A percentile compares a stretch with the other conserved stretches of the same genome.
phyloP scores from a whole-genome alignment of 2,329 filamentous ascomycete genomes.

The Talaromyces sp. region DNA sequence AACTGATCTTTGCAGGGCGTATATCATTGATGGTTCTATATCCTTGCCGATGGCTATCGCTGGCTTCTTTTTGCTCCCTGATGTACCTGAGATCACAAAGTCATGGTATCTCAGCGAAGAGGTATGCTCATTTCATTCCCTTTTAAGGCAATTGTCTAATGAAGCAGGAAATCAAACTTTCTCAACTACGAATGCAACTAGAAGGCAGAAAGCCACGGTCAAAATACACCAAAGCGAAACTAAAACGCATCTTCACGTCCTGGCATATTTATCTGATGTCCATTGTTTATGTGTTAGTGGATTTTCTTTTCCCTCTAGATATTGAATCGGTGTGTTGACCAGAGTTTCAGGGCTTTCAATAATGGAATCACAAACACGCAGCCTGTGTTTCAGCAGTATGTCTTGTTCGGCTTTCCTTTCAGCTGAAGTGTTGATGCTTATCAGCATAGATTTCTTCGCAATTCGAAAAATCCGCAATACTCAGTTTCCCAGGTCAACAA shows the following conservation, averaged over 20 bases:
- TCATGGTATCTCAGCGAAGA: constrained; percentile 45
- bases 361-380: constrained; percentile 50
- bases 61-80: constrained; percentile 46
- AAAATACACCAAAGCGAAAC: constrained; percentile 47
- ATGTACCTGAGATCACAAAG: constrained; percentile 47
- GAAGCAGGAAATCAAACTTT: constrained; percentile 38
- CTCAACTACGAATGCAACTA: constrained; percentile 46
- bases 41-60: constrained; percentile 47
- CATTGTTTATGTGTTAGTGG: constrained; percentile 50
- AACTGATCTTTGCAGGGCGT: constrained; percentile 3
- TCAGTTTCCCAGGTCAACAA: constrained; percentile 44
- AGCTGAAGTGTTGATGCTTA: neutral
- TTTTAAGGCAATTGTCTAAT: constrained; percentile 1
- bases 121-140: constrained; percentile 14
- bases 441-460: constrained; percentile 11
- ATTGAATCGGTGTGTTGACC: neutral
- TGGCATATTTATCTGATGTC: constrained; percentile 62
- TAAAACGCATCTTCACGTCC: constrained; percentile 56
- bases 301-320: neutral
- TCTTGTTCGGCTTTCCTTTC: neutral
- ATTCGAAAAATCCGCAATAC: constrained; percentile 40
- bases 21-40: constrained; percentile 43
- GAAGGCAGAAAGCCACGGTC: constrained; percentile 43
- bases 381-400: constrained; percentile 51
- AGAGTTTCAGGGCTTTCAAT: constrained; percentile 49